Evolutionary conservation across 2,329 filamentous ascomycete species (phyloP).

Genomic region (Emergomyces orientalis): DNA sequence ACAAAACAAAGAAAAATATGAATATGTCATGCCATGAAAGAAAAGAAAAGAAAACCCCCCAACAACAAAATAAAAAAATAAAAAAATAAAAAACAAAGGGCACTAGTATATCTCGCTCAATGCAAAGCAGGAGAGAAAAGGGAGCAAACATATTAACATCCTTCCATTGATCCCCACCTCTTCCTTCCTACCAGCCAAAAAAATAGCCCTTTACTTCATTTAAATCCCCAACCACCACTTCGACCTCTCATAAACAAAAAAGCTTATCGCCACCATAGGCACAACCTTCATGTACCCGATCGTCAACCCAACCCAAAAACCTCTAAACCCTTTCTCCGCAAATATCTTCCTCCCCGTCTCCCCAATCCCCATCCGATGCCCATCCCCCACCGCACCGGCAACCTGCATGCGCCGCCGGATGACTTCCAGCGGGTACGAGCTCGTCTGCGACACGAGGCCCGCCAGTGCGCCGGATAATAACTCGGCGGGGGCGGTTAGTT

Average conservation of each 20-base stretch:
- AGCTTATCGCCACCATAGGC: conserved; percentile 70
- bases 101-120: conserved; percentile 4
- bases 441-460: conserved; percentile 80
- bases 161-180: background rate
- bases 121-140: background rate
- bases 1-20: background rate
- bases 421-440: conserved; percentile 89
- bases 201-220: background rate
- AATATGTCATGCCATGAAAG: background rate
- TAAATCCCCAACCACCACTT: conserved; percentile 59
- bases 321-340: conserved; percentile 62
- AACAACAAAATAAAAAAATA: background rate
- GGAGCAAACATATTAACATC: background rate
- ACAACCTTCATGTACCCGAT: conserved; percentile 95
- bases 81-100: no score
- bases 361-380: conserved; percentile 62
- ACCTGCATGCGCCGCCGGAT: conserved; percentile 93
- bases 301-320: conserved; percentile 85
- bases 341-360: conserved; percentile 72
- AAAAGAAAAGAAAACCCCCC: background rate
- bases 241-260: conserved; percentile 57
- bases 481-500: conserved; percentile 77
- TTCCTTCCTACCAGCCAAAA: background rate
- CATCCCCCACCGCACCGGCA: conserved; percentile 85
- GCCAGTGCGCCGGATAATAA: conserved; percentile 75